These are phyloP conservation scores for Hymenoscyphus albidus DNA, from an alignment of 2,329 filamentous ascomycete genomes.

Conservation along the genomic window DNA sequence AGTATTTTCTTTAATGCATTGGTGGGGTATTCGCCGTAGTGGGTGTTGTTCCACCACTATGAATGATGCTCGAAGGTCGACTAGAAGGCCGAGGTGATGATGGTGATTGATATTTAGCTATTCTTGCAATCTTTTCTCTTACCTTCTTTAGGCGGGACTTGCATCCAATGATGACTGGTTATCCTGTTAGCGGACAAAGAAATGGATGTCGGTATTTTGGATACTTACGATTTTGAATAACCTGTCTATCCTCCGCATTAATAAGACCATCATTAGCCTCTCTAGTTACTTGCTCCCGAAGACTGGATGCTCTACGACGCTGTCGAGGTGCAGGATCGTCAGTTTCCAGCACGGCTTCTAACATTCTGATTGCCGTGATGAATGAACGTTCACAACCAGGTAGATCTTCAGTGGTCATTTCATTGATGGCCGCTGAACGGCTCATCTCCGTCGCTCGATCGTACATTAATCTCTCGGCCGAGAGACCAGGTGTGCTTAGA, in stretches of 20 bases:
- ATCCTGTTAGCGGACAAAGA: conserved; percentile 30
- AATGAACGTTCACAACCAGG: conserved; percentile 88
- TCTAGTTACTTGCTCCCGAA: conserved; percentile 38
- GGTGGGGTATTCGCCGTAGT: conserved; percentile 34
- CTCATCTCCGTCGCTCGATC: conserved; percentile 97
- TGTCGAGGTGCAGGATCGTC: conserved; percentile 57
- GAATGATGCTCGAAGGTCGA: conserved; percentile 28
- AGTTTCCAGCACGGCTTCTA: conserved; percentile 87
- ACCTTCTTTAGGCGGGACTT: conserved; percentile 51
- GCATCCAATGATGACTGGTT: conserved; percentile 60
- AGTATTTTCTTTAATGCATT: conserved; percentile 19
- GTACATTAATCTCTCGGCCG: conserved; percentile 96
- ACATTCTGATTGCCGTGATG: conserved; percentile 86
- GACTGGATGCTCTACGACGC: conserved; percentile 40
- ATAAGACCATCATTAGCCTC: conserved; percentile 47
- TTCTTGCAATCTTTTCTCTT: conserved; percentile 58
- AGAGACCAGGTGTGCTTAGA: conserved; percentile 75
- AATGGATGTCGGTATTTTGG: not conserved
- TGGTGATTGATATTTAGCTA: conserved; percentile 44
- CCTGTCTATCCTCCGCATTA: conserved; percentile 68
- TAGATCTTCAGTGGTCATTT: conserved; percentile 88
- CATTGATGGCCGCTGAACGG: conserved; percentile 86
- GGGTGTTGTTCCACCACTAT: conserved; percentile 34
- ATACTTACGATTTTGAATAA: conserved; percentile 66
- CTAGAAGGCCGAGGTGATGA: conserved; percentile 31